These are phyloP conservation scores for Darksidea phi DNA, from an alignment of 495 filamentous ascomycete species.

Conservation along the genomic window DNA sequence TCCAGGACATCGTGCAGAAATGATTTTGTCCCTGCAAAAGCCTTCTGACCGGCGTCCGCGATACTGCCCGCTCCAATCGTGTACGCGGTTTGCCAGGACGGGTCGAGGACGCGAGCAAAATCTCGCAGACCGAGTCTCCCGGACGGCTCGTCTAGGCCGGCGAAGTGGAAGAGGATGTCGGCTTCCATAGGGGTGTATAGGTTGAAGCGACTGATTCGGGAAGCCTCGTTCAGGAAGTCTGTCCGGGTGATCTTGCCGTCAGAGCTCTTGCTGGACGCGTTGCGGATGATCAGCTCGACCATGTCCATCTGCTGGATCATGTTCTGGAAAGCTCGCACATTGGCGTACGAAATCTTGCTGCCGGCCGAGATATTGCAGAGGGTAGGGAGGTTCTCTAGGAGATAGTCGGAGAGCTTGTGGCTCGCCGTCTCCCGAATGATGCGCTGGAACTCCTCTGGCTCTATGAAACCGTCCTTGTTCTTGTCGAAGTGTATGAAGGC, in stretches of 20 bases:
- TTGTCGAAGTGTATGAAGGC: slow-evolving; percentile 91
- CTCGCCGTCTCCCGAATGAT: slow-evolving; percentile 91
- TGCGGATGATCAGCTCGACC: slow-evolving; percentile 85
- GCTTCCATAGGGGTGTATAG: slow-evolving; percentile 98
- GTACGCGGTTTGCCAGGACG: slow-evolving; percentile 74
- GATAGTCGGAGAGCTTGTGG: slow-evolving; percentile 96
- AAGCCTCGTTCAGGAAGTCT: slow-evolving; percentile 93
- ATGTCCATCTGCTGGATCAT: slow-evolving; percentile 96
- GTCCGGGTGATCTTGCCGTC: slow-evolving; percentile 92
- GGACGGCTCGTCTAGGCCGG: slow-evolving; percentile 82
- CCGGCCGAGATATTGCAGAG: slow-evolving; percentile 92
- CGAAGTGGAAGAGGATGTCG: slow-evolving; percentile 98
- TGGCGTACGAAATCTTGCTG: slow-evolving; percentile 94
- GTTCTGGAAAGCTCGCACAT: slow-evolving; percentile 96
- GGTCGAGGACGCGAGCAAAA: slow-evolving; percentile 92
- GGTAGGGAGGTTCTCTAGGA: slow-evolving; percentile 88
- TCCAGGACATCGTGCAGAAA: slow-evolving; percentile 65
- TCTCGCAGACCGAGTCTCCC: slow-evolving; percentile 78
- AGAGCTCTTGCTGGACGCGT: slow-evolving; percentile 74
- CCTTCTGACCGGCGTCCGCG: slow-evolving; percentile 51
- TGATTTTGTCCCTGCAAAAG: slow-evolving; percentile 48
- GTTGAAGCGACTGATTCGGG: slow-evolving; percentile 84
- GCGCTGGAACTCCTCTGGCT: slow-evolving; percentile 91
- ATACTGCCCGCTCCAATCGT: slow-evolving; percentile 47
- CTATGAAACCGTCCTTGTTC: slow-evolving; percentile 94